Evolutionary conservation across 805 yeast species (phyloP).

Genomic region (Saccharomyces eubayanus): DNA sequence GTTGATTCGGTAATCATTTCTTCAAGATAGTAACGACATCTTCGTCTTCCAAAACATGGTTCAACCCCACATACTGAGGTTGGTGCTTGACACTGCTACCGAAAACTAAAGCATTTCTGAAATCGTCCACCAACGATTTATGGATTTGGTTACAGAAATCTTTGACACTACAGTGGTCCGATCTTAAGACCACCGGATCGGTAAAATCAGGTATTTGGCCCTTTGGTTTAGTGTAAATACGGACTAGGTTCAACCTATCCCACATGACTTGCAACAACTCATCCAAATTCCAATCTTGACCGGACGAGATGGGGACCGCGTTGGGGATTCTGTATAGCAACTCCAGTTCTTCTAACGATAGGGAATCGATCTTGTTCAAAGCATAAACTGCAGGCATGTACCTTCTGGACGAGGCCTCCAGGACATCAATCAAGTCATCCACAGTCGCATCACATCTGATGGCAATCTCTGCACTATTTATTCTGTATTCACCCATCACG

Average conservation of each 20-base stretch:
- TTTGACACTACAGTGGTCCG: constrained; percentile 75
- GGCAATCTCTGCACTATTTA: constrained; percentile 92
- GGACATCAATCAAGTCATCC: constrained; percentile 89
- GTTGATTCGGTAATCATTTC: constrained; percentile 33
- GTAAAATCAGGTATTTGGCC: constrained; percentile 87
- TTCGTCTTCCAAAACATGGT: constrained; percentile 82
- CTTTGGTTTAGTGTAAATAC: constrained; percentile 96
- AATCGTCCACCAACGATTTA: constrained; percentile 87
- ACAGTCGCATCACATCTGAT: constrained; percentile 97
- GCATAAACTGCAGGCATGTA: constrained; percentile 95
- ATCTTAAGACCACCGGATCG: constrained; percentile 89
- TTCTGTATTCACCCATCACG: constrained; percentile 90
- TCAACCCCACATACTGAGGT: constrained; percentile 89
- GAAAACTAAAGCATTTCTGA: constrained; percentile 84
- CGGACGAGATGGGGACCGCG: constrained; percentile 95
- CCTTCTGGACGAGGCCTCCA: constrained; percentile 83
- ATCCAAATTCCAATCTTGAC: constrained; percentile 94
- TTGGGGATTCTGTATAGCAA: constrained; percentile 85
- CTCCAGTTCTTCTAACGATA: constrained; percentile 88
- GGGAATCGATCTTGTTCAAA: constrained; percentile 90
- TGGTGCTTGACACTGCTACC: constrained; percentile 96
- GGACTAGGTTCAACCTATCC: constrained; percentile 80
- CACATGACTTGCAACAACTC: constrained; percentile 93
- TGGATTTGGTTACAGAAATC: constrained; percentile 96
- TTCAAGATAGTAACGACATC: constrained; percentile 94